Evolutionary conservation across 768 basidiomycete species (phyloP).

Genomic region (Leccinum longicurvipes): DNA sequence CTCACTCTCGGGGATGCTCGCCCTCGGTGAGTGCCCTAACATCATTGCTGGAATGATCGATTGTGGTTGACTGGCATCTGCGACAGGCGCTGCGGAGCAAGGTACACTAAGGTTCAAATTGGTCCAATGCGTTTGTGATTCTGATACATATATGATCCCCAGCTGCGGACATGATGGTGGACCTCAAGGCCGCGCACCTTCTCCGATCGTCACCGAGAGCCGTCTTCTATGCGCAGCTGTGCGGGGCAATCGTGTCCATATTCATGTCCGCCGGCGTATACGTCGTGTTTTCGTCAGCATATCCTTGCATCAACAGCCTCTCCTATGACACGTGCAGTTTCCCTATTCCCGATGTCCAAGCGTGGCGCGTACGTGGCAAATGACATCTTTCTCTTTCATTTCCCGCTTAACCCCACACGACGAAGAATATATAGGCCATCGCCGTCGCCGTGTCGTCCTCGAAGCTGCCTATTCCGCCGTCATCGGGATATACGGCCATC

Average conservation of each 20-base stretch:
- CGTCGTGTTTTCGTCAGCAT: slow-evolving; percentile 1
- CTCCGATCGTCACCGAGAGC: slow-evolving; percentile 1
- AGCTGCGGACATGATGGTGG: slow-evolving; percentile 1
- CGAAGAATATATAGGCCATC: not conserved
- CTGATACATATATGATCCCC: not conserved
- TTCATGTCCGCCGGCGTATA: slow-evolving; percentile 1
- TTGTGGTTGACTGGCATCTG: not conserved
- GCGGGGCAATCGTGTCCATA: not conserved
- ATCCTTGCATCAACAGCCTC: not conserved
- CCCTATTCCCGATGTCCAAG: slow-evolving; percentile 3
- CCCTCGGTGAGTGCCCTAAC: not conserved
- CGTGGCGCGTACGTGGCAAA: not conserved
- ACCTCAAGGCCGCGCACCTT: not conserved
- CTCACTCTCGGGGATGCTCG: not conserved
- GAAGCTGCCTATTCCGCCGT: not conserved
- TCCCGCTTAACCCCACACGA: not conserved
- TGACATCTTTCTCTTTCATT: not conserved
- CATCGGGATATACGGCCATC: slow-evolving; percentile 1
- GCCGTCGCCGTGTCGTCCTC: not conserved
- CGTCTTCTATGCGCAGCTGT: not conserved
- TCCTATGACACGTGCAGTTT: slow-evolving; percentile 2
- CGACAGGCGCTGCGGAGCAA: not conserved
- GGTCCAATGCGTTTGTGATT: not conserved
- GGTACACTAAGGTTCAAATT: not conserved
- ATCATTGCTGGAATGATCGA: not conserved